A percentile compares a stretch with the other conserved stretches of the same genome.
Conservation (phyloP, 352 stramenopile species). For the Pythium rishiriense region DNA sequence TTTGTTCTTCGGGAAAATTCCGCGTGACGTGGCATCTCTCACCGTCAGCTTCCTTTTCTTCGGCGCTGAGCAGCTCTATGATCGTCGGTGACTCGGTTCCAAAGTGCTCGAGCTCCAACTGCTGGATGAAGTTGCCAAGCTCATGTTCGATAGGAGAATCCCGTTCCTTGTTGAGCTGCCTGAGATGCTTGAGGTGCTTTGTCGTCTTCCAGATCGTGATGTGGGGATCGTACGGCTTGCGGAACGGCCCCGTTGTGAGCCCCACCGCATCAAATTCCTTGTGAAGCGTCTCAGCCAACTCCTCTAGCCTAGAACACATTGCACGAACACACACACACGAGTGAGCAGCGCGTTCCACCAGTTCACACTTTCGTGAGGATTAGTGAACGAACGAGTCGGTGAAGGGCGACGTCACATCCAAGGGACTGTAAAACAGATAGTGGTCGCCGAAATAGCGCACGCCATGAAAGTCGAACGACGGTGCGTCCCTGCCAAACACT, state of each 20-base stretch:
- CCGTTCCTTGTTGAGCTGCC: slow-evolving; percentile 29
- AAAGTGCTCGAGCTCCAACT: slow-evolving; percentile 16
- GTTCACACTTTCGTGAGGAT: no score
- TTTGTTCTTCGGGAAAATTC: not conserved
- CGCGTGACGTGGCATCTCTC: not conserved
- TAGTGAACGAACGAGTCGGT: slow-evolving; percentile 13
- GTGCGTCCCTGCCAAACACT: slow-evolving; percentile 4
- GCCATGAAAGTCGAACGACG: slow-evolving; percentile 29
- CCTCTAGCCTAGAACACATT: slow-evolving; percentile 28
- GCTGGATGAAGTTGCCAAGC: slow-evolving; percentile 26
- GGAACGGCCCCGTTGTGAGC: slow-evolving; percentile 35
- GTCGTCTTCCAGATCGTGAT: slow-evolving; percentile 53
- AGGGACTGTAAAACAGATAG: slow-evolving; percentile 34
- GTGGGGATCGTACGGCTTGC: slow-evolving; percentile 40
- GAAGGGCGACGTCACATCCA: slow-evolving; percentile 5
- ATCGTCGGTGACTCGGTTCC: slow-evolving; percentile 27
- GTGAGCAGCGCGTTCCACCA: no score
- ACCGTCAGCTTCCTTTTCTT: slow-evolving; percentile 37
- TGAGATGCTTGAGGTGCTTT: slow-evolving; percentile 29
- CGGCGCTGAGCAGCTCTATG: slow-evolving; percentile 40
- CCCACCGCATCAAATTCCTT: slow-evolving; percentile 22
- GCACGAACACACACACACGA: not conserved
- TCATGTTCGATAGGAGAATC: slow-evolving; percentile 28
- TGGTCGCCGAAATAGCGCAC: slow-evolving; percentile 44
- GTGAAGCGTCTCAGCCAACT: slow-evolving; percentile 34